phyloP scores from a whole-genome alignment of 2,329 filamentous ascomycete species.

The Dactylella cylindrospora region DNA sequence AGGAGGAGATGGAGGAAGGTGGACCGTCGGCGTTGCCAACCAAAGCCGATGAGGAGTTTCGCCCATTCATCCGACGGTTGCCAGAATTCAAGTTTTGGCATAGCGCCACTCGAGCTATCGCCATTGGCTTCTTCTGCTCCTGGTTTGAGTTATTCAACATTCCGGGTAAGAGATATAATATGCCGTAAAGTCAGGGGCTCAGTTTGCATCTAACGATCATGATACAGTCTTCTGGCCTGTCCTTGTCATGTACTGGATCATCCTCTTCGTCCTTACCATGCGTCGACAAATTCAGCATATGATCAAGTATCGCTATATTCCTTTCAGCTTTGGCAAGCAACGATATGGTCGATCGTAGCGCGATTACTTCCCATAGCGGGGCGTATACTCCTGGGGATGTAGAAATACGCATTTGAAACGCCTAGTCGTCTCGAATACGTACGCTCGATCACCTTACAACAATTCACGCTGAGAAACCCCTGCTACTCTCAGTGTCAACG shows the following conservation, averaged over 20 bases:
- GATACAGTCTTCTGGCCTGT: constrained; percentile 89
- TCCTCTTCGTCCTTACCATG: constrained; percentile 95
- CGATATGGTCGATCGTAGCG: constrained; percentile 60
- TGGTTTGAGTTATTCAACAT: constrained; percentile 96
- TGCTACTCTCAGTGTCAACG: too few species aligned
- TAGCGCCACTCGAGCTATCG: constrained; percentile 82
- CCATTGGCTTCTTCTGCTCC: constrained; percentile 80
- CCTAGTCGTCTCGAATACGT: too few species aligned
- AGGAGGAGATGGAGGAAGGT: constrained; percentile 94
- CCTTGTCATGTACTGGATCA: constrained; percentile 97
- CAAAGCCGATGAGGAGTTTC: constrained; percentile 96
- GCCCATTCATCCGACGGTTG: constrained; percentile 90
- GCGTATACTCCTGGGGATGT: too few species aligned
- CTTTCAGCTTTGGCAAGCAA: constrained; percentile 87
- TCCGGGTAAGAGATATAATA: constrained; percentile 55
- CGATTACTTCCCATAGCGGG: background rate
- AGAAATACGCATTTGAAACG: too few species aligned
- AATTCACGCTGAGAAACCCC: too few species aligned
- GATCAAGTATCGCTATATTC: constrained; percentile 99
- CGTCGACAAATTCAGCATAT: constrained; percentile 99
- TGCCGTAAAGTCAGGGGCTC: background rate
- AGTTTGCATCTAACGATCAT: background rate
- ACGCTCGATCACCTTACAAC: too few species aligned
- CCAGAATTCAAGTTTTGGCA: constrained; percentile 99
- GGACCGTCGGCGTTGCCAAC: constrained; percentile 79